Percentiles rank a stretch among this genome's conserved stretches.
phyloP scores from a whole-genome alignment of 495 filamentous ascomycete species.

The Aspergillus affinis region DNA sequence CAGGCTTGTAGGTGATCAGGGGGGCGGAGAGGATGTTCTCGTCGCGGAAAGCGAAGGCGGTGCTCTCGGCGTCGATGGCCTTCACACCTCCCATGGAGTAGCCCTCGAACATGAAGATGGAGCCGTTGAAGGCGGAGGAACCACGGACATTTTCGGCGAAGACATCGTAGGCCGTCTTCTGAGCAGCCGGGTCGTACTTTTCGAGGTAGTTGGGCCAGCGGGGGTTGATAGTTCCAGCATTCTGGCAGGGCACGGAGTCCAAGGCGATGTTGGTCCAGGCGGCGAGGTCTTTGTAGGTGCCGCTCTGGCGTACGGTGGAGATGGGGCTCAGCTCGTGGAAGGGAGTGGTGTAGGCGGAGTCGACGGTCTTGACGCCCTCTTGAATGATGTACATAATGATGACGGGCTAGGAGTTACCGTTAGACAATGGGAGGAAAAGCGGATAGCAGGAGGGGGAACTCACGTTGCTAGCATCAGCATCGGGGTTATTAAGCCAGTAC shows the following conservation, averaged over 20 bases:
- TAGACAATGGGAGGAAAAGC: not conserved
- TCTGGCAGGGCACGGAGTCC: conserved; percentile 42
- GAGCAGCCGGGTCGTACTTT: conserved; percentile 44
- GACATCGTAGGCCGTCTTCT: conserved; percentile 38
- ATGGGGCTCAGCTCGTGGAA: conserved; percentile 48
- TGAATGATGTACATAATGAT: conserved; percentile 54
- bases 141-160: conserved; percentile 33
- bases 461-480: conserved; percentile 36
- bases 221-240: conserved; percentile 43
- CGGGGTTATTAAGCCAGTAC: conserved; percentile 47
- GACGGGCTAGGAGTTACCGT: conserved; percentile 29
- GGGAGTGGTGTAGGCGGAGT: conserved; percentile 39
- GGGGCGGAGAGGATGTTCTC: conserved; percentile 47
- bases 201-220: conserved; percentile 51
- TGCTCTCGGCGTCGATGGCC: conserved; percentile 27
- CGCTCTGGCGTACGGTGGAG: conserved; percentile 25
- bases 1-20: conserved; percentile 38
- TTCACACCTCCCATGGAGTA: conserved; percentile 51
- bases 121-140: conserved; percentile 32
- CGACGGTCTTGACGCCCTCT: conserved; percentile 44
- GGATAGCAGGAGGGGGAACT: not conserved
- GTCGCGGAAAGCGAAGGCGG: conserved; percentile 46
- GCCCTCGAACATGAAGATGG: conserved; percentile 56
- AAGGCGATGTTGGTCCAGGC: conserved; percentile 40
- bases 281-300: conserved; percentile 47